Evolutionary conservation across 768 basidiomycete genomes (phyloP).

Genomic region (Hydnum rufescens): DNA sequence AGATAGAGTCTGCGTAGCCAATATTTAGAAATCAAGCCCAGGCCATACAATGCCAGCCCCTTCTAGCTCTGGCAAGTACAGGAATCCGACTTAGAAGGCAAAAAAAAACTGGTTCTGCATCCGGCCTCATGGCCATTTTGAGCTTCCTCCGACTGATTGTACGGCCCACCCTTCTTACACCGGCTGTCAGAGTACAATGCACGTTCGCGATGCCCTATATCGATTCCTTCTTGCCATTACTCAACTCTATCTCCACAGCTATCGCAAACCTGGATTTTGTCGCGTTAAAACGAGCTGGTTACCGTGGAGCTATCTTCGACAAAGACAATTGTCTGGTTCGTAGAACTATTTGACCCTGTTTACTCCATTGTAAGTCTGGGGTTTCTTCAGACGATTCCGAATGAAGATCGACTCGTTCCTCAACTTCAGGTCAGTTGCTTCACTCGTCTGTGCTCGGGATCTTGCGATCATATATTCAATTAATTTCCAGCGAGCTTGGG

Average conservation of each 20-base stretch:
- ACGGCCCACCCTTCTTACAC: background rate
- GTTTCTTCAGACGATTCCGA: conserved; percentile 48
- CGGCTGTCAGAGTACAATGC: background rate
- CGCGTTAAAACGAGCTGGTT: conserved; percentile 52
- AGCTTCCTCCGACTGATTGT: too few relatives aligned
- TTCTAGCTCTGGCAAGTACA: too few relatives aligned
- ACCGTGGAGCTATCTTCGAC: conserved; percentile 83
- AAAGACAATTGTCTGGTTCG: conserved; percentile 92
- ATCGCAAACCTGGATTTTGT: conserved; percentile 69
- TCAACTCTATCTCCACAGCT: conserved; percentile 18
- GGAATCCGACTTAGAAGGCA: too few relatives aligned
- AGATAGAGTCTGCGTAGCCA: too few relatives aligned
- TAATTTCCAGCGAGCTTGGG: conserved; percentile 60
- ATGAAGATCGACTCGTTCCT: conserved; percentile 55
- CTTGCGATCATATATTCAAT: too few relatives aligned
- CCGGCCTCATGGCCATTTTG: too few relatives aligned
- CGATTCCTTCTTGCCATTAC: background rate
- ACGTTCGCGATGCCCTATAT: background rate
- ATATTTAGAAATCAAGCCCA: too few relatives aligned
- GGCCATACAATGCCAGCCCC: too few relatives aligned
- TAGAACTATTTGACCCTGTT: conserved; percentile 5
- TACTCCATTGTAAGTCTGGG: background rate
- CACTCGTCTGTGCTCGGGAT: too few relatives aligned
- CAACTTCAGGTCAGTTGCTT: conserved; percentile 53
- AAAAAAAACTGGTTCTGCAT: too few relatives aligned